phyloP scores from a whole-genome alignment of 2,329 filamentous ascomycete species.

The Mollisiaceae sp. region DNA sequence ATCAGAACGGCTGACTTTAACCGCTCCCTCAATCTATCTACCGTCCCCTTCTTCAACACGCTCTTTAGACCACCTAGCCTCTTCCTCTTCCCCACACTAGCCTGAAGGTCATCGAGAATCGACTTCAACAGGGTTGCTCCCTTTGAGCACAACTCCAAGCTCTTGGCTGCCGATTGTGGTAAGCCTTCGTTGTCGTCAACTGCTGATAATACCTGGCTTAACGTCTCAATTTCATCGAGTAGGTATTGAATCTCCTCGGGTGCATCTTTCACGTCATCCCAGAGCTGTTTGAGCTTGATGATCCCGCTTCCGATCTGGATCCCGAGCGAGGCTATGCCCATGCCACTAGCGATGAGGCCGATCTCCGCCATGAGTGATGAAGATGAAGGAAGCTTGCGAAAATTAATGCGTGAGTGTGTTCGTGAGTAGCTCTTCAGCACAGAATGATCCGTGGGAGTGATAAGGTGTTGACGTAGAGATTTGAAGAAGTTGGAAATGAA shows the following conservation, averaged over 20 bases:
- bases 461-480: neutral
- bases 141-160: neutral
- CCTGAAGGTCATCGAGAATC: neutral
- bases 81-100: conserved; percentile 5
- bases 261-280: conserved; percentile 23
- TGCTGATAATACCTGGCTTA: conserved; percentile 15
- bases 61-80: conserved; percentile 18
- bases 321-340: conserved; percentile 21
- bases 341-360: conserved; percentile 16
- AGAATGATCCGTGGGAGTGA: no score
- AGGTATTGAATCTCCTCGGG: conserved; percentile 22
- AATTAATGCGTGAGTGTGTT: neutral
- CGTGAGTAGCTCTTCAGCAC: no score
- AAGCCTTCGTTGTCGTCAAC: neutral
- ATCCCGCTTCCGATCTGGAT: conserved; percentile 20
- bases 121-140: neutral
- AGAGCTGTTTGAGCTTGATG: conserved; percentile 23
- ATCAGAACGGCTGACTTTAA: conserved; percentile 16
- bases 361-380: neutral
- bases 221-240: conserved; percentile 21
- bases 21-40: conserved; percentile 17
- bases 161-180: neutral
- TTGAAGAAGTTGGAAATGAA: neutral
- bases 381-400: neutral
- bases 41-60: conserved; percentile 18